Base-by-base conservation (phyloP, 768 basidiomycete species). In the Lentinula aciculospora region DNA sequence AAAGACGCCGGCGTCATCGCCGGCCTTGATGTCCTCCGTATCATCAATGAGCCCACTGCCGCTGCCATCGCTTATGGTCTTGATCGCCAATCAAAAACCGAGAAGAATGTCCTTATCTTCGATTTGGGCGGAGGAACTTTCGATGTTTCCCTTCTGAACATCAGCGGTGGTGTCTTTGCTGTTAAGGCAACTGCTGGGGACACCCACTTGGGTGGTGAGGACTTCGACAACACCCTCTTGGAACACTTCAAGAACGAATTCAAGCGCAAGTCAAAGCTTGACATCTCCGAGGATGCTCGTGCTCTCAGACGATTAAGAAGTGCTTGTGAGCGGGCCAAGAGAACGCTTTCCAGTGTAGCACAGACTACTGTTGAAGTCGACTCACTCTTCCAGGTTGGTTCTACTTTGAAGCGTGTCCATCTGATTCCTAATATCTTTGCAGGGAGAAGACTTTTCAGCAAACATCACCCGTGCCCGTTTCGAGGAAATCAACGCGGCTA, bases 241-340 rank as follows among this genome's bases (percentile, higher is more conserved):
- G 94, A 99, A 54, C 92, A 95, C 83, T 98, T 99, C 90, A 96
- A 96, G 85, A 90, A 89, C 73, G 97, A 99, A 80, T 99, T 99
- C 87, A 92, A 96, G 84, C 82, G 83, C 67, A 98, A 98, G 83
- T 85, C 88, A 68, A 96, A 98, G 80, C 85, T 87, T 69, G 97
- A 99, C 73, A 94, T 99, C 74, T 93, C 93, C 39, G 92, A 92
- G 48, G 96, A 99, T 77, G 81, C 97, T 61, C 94, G 97, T 80
- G 97, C 97, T 61, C 85, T 98, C 65, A 85, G 97, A 63, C 93
- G 97, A 72, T 82, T 99, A 68, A 84, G 94, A 64, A 93, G 90
- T 67, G 97, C 97, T 63, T 99, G 97, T 77, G 97, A 99, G 76
- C 94, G 97, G 80, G 97, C 97, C 61, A 99, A 99, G 88, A 84